phyloP scores from a whole-genome alignment of 495 filamentous ascomycete species.

The Xylaria intraflava region DNA sequence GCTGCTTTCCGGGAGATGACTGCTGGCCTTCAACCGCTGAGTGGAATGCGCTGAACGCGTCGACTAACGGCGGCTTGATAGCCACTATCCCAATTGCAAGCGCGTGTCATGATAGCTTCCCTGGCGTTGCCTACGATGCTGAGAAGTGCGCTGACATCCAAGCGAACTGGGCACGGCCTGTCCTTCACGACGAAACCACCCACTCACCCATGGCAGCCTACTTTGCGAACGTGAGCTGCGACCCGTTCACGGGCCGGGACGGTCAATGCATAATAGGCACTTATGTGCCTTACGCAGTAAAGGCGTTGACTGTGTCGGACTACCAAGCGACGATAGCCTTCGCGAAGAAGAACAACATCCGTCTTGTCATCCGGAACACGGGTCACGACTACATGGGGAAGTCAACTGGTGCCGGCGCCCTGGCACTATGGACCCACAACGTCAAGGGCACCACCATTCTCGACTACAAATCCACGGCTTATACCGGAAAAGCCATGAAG shows the following conservation, averaged over 20 bases:
- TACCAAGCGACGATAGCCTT: constrained; percentile 42
- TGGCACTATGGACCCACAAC: constrained; percentile 46
- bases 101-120: constrained; percentile 30
- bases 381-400: constrained; percentile 44
- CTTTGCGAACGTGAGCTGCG: constrained; percentile 44
- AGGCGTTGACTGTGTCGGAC: constrained; percentile 34
- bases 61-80: constrained; percentile 40
- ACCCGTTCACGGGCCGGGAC: constrained; percentile 39
- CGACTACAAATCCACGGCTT: constrained; percentile 42
- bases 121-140: too few species aligned
- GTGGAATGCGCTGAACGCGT: constrained; percentile 41
- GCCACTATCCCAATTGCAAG: constrained; percentile 46
- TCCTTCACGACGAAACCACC: too few species aligned
- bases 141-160: too few species aligned
- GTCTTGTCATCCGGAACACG: constrained; percentile 43
- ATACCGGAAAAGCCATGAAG: constrained; percentile 47
- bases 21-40: constrained; percentile 37
- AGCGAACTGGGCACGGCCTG: too few species aligned
- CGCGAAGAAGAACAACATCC: constrained; percentile 36
- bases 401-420: constrained; percentile 44
- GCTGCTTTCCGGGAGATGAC: constrained; percentile 45
- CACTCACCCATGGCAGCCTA: constrained; percentile 38
- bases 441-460: constrained; percentile 40
- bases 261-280: constrained; percentile 48
- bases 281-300: constrained; percentile 51